phyloP scores from a whole-genome alignment of 257 asterid genomes.

The Knoxia roxburghii region DNA sequence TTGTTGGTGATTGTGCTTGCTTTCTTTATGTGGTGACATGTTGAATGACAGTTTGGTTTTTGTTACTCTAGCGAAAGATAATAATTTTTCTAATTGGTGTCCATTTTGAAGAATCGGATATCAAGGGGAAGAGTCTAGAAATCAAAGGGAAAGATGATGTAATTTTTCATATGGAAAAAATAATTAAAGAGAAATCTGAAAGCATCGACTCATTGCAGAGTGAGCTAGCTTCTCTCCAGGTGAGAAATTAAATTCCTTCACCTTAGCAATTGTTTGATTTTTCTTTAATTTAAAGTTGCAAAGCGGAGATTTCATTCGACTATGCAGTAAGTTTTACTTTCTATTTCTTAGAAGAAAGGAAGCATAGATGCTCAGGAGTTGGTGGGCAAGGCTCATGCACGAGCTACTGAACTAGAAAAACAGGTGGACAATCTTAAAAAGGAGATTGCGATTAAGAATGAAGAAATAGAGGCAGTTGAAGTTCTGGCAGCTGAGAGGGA shows the following conservation, averaged over 20 bases:
- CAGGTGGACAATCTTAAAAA: slow-evolving; percentile 55
- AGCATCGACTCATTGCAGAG: slow-evolving; percentile 53
- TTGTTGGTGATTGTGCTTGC: background rate
- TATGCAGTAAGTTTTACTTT: background rate
- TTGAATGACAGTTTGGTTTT: background rate
- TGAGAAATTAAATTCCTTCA: slow-evolving; percentile 32
- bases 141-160: slow-evolving; percentile 55
- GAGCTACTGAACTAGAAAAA: slow-evolving; percentile 61
- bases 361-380: slow-evolving; percentile 52
- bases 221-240: slow-evolving; percentile 67
- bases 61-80: slow-evolving; percentile 5
- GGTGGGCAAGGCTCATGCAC: slow-evolving; percentile 66
- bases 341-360: slow-evolving; percentile 44
- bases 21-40: background rate
- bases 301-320: background rate
- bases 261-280: background rate
- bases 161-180: slow-evolving; percentile 62
- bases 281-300: background rate
- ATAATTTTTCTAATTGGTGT: slow-evolving; percentile 8
- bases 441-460: slow-evolving; percentile 41
- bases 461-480: slow-evolving; percentile 51
- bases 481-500: slow-evolving; percentile 52
- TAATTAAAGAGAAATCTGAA: slow-evolving; percentile 54
- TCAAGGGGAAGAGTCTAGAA: slow-evolving; percentile 61
- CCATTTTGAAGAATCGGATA: slow-evolving; percentile 45